Base-by-base conservation (phyloP, 495 filamentous ascomycete genomes). In the Penicillium mononematosum region DNA sequence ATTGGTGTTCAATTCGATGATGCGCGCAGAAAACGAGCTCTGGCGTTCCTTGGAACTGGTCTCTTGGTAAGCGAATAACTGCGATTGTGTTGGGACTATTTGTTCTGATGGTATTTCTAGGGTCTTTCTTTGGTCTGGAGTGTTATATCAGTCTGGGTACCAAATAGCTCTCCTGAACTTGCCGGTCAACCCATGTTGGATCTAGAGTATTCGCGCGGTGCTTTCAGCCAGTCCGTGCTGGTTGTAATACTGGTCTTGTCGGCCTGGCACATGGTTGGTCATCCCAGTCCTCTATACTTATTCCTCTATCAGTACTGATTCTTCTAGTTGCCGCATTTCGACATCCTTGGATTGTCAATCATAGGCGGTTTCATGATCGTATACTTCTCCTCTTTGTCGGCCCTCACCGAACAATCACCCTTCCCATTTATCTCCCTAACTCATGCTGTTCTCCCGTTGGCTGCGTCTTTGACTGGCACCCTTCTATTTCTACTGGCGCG, bases 181-280 rank as follows among this genome's bases (percentile, higher is more conserved):
- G 61, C 62, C 49, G 58, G 53, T 10, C 65, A 66, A 50, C 52
- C 68, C 16, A 63, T 78, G 45, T 54, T 68, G 43, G 70, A 69
- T 47, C 55, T 58, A 6, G 64, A 62, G 61, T 76, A 72, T 50
- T 55, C 74, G 16, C 62, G 66, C 5, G 74, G 71, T 59, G 67
- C 76, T 43, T 52, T 70, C 32, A 67, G 71, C 19, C 68, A 76
- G 53, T 65, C 68, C 11, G 24, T 70, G 7, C 27, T 80, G 27
- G 63, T 65, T 20, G 45, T 70, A 8, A 47, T 71, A 14, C 60
- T 71, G 16, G 36, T 72, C 12, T 17, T 76, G 10, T 77, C 70
- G 14, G 70, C 72, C 16, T 74, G 71, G 58, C 72, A 77, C 45
- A 58, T 79, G 20, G 78, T 81, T 48, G 46, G 78, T 69, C 5